A percentile compares a stretch with the other conserved stretches of the same genome.
Evolutionary conservation across 2,329 filamentous ascomycete genomes (phyloP).

Genomic region (Diaporthe humulicola): DNA sequence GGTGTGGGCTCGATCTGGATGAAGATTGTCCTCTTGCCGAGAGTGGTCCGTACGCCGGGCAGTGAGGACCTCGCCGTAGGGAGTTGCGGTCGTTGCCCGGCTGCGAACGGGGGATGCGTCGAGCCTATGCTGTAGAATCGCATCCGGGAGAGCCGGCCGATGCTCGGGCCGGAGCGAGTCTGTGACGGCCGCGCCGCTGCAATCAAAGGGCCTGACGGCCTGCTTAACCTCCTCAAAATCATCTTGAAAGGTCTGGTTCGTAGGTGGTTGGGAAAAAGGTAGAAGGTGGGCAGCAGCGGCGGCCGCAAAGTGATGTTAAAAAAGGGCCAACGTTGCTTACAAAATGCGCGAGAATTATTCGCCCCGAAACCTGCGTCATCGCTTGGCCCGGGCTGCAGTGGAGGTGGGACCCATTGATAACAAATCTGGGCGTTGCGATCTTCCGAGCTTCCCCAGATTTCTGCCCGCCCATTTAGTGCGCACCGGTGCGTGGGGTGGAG

Average conservation of each 20-base stretch:
- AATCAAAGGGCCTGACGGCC: conserved; percentile 33
- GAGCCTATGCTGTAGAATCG: conserved; percentile 45
- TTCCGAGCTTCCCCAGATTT: conserved; percentile 32
- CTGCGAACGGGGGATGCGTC: conserved; percentile 44
- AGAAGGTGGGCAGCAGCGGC: background rate
- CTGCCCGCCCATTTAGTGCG: conserved; percentile 1
- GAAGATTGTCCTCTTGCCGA: conserved; percentile 82
- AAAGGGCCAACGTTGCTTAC: conserved; percentile 23
- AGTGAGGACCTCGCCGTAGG: conserved; percentile 36
- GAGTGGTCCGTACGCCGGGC: conserved; percentile 43
- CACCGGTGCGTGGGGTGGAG: background rate
- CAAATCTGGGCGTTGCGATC: conserved; percentile 25
- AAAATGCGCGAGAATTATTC: conserved; percentile 36
- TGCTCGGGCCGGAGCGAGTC: conserved; percentile 29
- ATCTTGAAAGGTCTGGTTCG: conserved; percentile 14
- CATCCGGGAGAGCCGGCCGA: conserved; percentile 47
- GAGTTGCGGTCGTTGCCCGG: conserved; percentile 45
- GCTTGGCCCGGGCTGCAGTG: conserved; percentile 20
- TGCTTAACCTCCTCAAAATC: conserved; percentile 30
- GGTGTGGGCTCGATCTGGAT: conserved; percentile 97
- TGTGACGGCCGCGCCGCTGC: conserved; percentile 40
- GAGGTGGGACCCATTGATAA: conserved; percentile 12
- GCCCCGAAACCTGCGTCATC: conserved; percentile 36
- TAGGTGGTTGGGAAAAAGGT: background rate
- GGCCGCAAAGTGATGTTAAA: background rate